These are phyloP conservation scores for Barnettozyma botsteinii DNA, from an alignment of 805 yeast genomes.

Conservation along the genomic window DNA sequence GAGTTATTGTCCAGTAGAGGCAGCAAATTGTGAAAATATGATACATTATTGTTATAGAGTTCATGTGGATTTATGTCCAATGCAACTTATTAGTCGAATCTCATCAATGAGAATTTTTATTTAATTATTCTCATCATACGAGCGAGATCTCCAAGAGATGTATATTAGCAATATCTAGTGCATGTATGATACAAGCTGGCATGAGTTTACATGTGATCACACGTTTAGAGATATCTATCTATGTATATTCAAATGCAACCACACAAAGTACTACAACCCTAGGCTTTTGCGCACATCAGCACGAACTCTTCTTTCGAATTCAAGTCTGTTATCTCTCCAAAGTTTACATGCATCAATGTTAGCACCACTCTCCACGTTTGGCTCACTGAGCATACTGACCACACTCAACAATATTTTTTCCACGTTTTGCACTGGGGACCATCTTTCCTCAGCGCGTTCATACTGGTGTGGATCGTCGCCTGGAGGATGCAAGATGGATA, in stretches of 20 bases:
- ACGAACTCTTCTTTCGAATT: conserved; percentile 60
- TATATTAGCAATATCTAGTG: too few relatives aligned
- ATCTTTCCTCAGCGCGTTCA: conserved; percentile 91
- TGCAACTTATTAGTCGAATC: too few relatives aligned
- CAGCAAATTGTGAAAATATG: too few relatives aligned
- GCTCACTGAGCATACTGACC: conserved; percentile 94
- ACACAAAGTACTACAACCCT: conserved; percentile 41
- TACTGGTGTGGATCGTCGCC: conserved; percentile 97
- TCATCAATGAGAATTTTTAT: too few relatives aligned
- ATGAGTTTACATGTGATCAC: too few relatives aligned
- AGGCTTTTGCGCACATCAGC: conserved; percentile 63
- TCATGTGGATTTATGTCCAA: too few relatives aligned
- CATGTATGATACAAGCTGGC: too few relatives aligned
- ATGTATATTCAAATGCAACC: too few relatives aligned
- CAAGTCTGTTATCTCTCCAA: conserved; percentile 81
- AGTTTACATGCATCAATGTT: conserved; percentile 73
- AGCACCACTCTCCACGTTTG: conserved; percentile 95
- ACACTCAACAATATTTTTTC: conserved; percentile 92
- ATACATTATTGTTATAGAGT: too few relatives aligned
- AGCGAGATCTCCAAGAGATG: too few relatives aligned
- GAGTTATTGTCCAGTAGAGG: conserved; percentile 14
- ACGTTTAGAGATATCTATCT: too few relatives aligned
- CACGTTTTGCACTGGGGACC: conserved; percentile 98
- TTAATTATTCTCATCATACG: too few relatives aligned
- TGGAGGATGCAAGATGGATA: conserved; percentile 90